Base-by-base conservation (phyloP, 1,284 basidiomycete species). In the Malassezia brasiliensis region DNA sequence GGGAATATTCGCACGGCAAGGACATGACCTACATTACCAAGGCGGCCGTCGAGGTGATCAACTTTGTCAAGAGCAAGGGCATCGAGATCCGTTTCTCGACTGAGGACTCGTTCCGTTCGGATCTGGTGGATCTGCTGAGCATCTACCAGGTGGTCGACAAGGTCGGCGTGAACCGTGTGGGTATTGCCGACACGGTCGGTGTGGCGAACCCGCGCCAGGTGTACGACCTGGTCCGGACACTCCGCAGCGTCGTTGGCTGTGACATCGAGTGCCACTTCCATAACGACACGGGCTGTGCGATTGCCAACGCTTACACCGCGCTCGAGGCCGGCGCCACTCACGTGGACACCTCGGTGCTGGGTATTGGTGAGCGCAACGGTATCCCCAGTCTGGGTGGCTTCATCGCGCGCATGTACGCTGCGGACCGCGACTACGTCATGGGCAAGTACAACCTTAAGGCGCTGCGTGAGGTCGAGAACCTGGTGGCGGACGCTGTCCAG, bases 21-120 rank as follows among this genome's bases (percentile, higher is more conserved):
- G 94, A 98, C 78, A 99, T 99, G 89, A 81, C 90, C 51, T 99
- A 96, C 80, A 98, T 99, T 79, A 96, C 94, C 81, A 96, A 96
- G 83, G 87, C 74, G 49, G 77, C 93, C 60, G 90, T 96, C 72
- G 93, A 96, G 78, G 94, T 99, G 69, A 99, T 99, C 78, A 84
- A 96, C 75, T 99, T 87, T 69, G 93, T 98, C 82, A 99, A 99
- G 83, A 90, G 87, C 80, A 98, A 96, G 86, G 88, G 87, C 59
- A 96, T 99, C 75, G 94, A 99, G 80, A 90, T 98, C 76, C 88
- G 94, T 61, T 99, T 99, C 83, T 98, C 93, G 30, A 94, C 93
- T 34, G 94, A 99, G 78, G 94, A 99, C 78, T 96, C 90, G 36
- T 99, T 99, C 88, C 88, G 94, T 65, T 98, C 93, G 66, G 93